phyloP scores from a whole-genome alignment of 805 yeast genomes.

The Lachancea dasiensis region DNA sequence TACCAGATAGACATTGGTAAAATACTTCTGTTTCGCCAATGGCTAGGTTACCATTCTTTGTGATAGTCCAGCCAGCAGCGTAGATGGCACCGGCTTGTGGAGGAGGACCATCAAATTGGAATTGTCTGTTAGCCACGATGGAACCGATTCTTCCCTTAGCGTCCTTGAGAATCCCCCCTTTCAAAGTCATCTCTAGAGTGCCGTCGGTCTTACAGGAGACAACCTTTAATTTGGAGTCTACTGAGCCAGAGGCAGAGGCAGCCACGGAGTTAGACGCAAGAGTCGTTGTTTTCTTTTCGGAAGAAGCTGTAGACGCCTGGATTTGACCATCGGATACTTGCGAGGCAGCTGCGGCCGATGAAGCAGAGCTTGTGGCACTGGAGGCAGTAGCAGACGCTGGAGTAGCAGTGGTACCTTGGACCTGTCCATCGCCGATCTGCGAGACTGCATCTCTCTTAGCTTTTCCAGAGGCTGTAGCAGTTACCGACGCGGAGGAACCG shows the following conservation, averaged over 20 bases:
- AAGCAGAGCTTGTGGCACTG: neutral
- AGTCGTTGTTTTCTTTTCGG: slow-evolving; percentile 21
- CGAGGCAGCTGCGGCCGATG: slow-evolving; percentile 18
- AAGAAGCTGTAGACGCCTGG: slow-evolving; percentile 32
- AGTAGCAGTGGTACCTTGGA: slow-evolving; percentile 27
- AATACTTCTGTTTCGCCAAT: slow-evolving; percentile 51
- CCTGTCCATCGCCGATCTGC: slow-evolving; percentile 58
- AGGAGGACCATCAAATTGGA: slow-evolving; percentile 75
- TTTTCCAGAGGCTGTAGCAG: slow-evolving; percentile 32
- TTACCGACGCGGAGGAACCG: slow-evolving; percentile 33
- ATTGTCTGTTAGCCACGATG: slow-evolving; percentile 68
- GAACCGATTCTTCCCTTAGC: slow-evolving; percentile 59
- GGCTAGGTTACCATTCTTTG: slow-evolving; percentile 51
- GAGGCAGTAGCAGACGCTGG: neutral
- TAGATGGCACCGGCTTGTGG: slow-evolving; percentile 66
- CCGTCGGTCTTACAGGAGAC: slow-evolving; percentile 28
- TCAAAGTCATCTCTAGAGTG: slow-evolving; percentile 47
- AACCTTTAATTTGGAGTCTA: slow-evolving; percentile 13
- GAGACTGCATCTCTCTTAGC: slow-evolving; percentile 42
- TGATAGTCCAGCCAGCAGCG: slow-evolving; percentile 58
- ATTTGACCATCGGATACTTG: slow-evolving; percentile 45
- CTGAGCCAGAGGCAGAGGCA: slow-evolving; percentile 19
- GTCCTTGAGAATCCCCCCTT: slow-evolving; percentile 47
- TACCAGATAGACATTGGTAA: slow-evolving; percentile 62
- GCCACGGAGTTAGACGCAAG: slow-evolving; percentile 28